Conservation (phyloP, 805 yeast species). For the Jamesozyma hellenica region DNA sequence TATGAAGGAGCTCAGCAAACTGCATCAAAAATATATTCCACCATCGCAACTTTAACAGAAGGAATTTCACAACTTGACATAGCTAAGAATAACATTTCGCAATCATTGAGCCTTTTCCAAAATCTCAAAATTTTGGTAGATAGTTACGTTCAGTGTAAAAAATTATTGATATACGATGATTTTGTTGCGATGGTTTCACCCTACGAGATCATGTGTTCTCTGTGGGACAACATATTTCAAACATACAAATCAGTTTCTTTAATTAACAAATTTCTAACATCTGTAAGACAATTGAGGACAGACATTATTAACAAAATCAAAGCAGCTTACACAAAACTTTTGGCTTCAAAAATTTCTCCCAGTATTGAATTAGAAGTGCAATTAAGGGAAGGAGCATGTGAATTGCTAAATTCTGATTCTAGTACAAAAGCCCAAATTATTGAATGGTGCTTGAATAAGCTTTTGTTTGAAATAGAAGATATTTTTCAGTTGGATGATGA, state of each 20-base stretch:
- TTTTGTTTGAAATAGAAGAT: slow-evolving; percentile 60
- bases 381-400: slow-evolving; percentile 52
- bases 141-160: slow-evolving; percentile 19
- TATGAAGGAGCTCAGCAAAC: slow-evolving; percentile 68
- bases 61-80: slow-evolving; percentile 71
- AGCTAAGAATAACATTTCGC: slow-evolving; percentile 73
- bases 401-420: slow-evolving; percentile 49
- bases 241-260: slow-evolving; percentile 78
- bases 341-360: slow-evolving; percentile 5
- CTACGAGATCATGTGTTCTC: slow-evolving; percentile 26
- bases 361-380: slow-evolving; percentile 18
- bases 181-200: slow-evolving; percentile 23
- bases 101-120: slow-evolving; percentile 77
- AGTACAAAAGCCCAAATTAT: slow-evolving; percentile 50
- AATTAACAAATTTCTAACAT: slow-evolving; percentile 25
- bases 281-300: slow-evolving; percentile 19
- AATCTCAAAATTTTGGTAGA: slow-evolving; percentile 77
- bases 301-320: slow-evolving; percentile 20
- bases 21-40: slow-evolving; percentile 57
- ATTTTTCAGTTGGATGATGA: slow-evolving; percentile 78
- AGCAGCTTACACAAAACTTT: slow-evolving; percentile 2
- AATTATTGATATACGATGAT: slow-evolving; percentile 7
- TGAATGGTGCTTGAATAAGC: slow-evolving; percentile 60
- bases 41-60: slow-evolving; percentile 61
- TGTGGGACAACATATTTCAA: slow-evolving; percentile 31